Conservation (phyloP, 805 yeast species). For the Hanseniaspora guilliermondii region DNA sequence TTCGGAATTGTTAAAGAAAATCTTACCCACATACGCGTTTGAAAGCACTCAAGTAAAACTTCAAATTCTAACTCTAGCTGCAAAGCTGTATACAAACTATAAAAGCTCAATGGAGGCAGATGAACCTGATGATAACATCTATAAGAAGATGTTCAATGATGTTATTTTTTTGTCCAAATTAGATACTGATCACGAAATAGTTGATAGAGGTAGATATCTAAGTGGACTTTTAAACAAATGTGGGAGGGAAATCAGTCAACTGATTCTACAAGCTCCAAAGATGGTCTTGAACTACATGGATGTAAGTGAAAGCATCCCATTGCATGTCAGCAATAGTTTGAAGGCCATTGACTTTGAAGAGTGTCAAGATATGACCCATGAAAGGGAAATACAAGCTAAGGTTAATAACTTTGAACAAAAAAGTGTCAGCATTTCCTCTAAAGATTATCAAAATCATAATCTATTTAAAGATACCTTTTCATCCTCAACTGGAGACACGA, state of each 20-base stretch:
- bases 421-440: conserved; percentile 27
- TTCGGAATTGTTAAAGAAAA: conserved; percentile 60
- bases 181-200: conserved; percentile 61
- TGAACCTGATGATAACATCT: background rate
- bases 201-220: conserved; percentile 75
- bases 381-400: conserved; percentile 29
- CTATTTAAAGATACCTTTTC: background rate
- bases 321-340: conserved; percentile 23
- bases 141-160: conserved; percentile 45
- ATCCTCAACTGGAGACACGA: background rate
- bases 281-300: conserved; percentile 37
- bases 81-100: conserved; percentile 41
- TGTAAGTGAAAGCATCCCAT: conserved; percentile 12
- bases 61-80: conserved; percentile 59
- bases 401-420: conserved; percentile 31
- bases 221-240: conserved; percentile 44
- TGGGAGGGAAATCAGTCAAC: conserved; percentile 49
- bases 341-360: conserved; percentile 1
- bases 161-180: conserved; percentile 54
- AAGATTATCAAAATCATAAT: conserved; percentile 14
- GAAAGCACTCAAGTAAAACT: conserved; percentile 51
- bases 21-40: conserved; percentile 40
- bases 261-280: conserved; percentile 67
- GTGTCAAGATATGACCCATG: conserved; percentile 17
- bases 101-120: conserved; percentile 16